phyloP scores from a whole-genome alignment of 805 yeast species.

The Metschnikowia gruessii region DNA sequence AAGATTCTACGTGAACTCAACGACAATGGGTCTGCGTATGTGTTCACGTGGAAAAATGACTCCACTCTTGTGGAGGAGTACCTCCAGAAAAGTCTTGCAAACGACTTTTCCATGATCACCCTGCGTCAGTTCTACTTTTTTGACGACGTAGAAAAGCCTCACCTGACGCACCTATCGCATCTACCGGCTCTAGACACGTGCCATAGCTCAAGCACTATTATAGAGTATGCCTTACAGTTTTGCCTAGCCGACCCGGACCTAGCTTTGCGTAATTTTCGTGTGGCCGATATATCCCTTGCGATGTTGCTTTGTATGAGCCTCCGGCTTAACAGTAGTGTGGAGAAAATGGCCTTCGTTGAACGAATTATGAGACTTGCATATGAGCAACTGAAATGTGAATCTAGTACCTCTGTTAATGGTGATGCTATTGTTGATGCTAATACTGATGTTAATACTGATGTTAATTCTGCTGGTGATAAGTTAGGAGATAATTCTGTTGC shows the following conservation, averaged over 20 bases:
- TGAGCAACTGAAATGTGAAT: not conserved
- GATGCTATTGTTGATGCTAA: too few species aligned
- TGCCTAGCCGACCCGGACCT: not conserved
- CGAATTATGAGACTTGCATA: not conserved
- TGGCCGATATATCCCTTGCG: constrained; percentile 1
- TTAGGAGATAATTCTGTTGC: too few species aligned
- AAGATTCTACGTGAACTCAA: constrained; percentile 28
- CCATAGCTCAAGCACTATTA: not conserved
- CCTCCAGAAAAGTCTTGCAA: constrained; percentile 14
- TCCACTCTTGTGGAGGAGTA: constrained; percentile 22
- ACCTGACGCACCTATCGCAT: not conserved
- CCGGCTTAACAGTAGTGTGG: not conserved
- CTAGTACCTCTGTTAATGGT: not conserved
- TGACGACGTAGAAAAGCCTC: constrained; percentile 5
- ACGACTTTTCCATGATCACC: constrained; percentile 4
- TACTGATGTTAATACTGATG: too few species aligned
- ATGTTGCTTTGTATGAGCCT: not conserved
- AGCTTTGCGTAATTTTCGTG: not conserved
- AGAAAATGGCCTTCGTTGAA: constrained; percentile 1
- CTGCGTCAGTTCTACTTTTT: constrained; percentile 27
- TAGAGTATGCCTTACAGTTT: not conserved
- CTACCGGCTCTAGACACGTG: not conserved
- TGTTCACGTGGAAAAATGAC: constrained; percentile 21
- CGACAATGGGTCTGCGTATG: constrained; percentile 29
- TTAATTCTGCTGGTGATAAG: too few species aligned